These are phyloP conservation scores for Neotropicomus parvogracilis DNA, from an alignment of 1,284 basidiomycete species.

Conservation along the genomic window DNA sequence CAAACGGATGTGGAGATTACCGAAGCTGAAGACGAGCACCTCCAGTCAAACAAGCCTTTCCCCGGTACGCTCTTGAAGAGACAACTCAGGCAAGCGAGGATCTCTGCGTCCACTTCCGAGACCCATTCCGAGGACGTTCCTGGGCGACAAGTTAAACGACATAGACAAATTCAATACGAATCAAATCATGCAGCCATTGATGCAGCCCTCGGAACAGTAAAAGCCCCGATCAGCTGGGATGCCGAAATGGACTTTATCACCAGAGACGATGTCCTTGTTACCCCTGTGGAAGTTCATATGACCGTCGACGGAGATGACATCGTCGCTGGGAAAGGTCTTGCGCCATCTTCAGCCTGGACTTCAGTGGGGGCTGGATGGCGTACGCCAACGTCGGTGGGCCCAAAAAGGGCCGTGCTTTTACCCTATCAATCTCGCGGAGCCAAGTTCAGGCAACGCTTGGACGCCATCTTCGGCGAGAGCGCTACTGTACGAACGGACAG, in stretches of 20 bases:
- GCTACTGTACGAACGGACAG: conserved; percentile 25
- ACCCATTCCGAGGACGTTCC: conserved; percentile 14
- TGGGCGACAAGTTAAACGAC: conserved; percentile 19
- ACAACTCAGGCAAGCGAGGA: background rate
- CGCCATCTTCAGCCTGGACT: background rate
- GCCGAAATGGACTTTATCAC: conserved; percentile 10
- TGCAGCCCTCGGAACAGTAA: conserved; percentile 23
- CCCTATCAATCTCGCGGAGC: conserved; percentile 20
- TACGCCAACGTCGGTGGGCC: background rate
- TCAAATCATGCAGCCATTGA: conserved; percentile 18
- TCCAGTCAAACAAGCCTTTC: conserved; percentile 18
- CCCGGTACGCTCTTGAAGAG: conserved; percentile 5
- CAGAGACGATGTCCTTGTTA: background rate
- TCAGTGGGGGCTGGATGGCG: background rate
- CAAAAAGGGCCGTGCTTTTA: background rate
- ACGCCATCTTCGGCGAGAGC: conserved; percentile 21
- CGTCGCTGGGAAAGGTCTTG: background rate
- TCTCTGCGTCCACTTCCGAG: conserved; percentile 8
- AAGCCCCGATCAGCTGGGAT: conserved; percentile 22
- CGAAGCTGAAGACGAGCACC: conserved; percentile 22
- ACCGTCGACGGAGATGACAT: background rate
- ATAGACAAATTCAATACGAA: conserved; percentile 24
- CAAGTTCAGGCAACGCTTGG: conserved; percentile 22
- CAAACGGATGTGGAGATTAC: conserved; percentile 24
- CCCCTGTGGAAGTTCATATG: background rate